phyloP scores from a whole-genome alignment of 108 stramenopile species.

The Aurantiochytrium sp. region DNA sequence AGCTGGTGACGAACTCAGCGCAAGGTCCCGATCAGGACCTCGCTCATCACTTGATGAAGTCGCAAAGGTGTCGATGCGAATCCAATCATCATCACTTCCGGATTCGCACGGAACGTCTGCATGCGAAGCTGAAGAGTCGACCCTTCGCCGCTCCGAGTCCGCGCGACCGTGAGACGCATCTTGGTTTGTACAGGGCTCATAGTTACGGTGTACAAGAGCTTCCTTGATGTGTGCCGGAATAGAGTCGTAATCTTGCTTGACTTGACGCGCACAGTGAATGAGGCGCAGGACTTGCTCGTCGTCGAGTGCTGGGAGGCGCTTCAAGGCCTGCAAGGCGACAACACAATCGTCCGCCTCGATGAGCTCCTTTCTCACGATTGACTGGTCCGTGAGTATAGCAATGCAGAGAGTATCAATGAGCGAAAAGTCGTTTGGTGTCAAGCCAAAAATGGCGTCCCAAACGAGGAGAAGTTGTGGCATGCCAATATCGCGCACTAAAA shows the following conservation, averaged over 20 bases:
- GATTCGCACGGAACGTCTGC: background rate
- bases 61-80: background rate
- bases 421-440: background rate
- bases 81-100: background rate
- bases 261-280: background rate
- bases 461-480: background rate
- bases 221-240: background rate
- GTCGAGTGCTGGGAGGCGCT: background rate
- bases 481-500: background rate
- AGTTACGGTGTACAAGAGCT: background rate
- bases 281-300: background rate
- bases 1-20: background rate
- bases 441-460: background rate
- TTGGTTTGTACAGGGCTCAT: too few species aligned
- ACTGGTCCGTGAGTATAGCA: background rate
- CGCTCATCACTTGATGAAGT: background rate
- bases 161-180: too few species aligned
- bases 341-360: background rate
- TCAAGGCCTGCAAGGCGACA: background rate
- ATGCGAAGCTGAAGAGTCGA: background rate
- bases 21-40: background rate
- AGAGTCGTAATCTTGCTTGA: background rate
- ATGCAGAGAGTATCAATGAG: slow-evolving; percentile 3
- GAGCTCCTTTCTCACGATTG: background rate
- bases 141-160: too few species aligned